Evolutionary conservation across 768 basidiomycete species (phyloP).

Genomic region (Saitozyma podzolica): DNA sequence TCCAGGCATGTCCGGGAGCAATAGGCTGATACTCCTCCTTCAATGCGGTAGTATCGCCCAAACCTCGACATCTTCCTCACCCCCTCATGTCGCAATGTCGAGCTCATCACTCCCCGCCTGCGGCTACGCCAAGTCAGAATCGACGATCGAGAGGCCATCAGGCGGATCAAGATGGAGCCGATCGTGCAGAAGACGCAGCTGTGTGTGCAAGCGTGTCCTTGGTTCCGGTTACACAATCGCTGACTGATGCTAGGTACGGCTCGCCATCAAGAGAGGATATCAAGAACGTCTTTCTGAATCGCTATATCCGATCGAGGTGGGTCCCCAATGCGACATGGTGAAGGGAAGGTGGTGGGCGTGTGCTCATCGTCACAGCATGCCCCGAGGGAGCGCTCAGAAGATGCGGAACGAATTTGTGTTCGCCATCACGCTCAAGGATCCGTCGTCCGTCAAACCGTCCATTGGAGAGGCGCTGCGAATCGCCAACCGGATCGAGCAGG

Average conservation of each 20-base stretch:
- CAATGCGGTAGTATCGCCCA: slow-evolving; percentile 11
- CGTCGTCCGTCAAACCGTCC: slow-evolving; percentile 14
- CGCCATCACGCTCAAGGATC: slow-evolving; percentile 42
- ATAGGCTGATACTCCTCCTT: background rate
- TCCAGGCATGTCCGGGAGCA: too few species aligned
- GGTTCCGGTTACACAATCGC: background rate
- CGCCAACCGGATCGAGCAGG: slow-evolving; percentile 27
- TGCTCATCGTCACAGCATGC: background rate
- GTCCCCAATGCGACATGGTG: background rate
- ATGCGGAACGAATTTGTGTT: slow-evolving; percentile 36
- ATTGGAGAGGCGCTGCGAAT: slow-evolving; percentile 19
- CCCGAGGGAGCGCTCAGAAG: background rate
- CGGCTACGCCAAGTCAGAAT: slow-evolving; percentile 27
- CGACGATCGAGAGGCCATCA: slow-evolving; percentile 31
- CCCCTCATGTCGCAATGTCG: slow-evolving; percentile 25
- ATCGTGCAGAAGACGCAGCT: slow-evolving; percentile 46
- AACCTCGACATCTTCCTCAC: slow-evolving; percentile 30
- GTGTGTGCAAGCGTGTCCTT: slow-evolving; percentile 7
- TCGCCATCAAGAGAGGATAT: slow-evolving; percentile 20
- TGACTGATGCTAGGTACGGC: slow-evolving; percentile 25
- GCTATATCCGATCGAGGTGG: slow-evolving; percentile 34
- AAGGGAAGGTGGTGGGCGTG: background rate
- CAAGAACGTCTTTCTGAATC: slow-evolving; percentile 27
- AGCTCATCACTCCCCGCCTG: slow-evolving; percentile 34
- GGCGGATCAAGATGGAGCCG: slow-evolving; percentile 45